phyloP scores from a whole-genome alignment of 2,329 filamentous ascomycete genomes.

The Domatiomyces catenatus region DNA sequence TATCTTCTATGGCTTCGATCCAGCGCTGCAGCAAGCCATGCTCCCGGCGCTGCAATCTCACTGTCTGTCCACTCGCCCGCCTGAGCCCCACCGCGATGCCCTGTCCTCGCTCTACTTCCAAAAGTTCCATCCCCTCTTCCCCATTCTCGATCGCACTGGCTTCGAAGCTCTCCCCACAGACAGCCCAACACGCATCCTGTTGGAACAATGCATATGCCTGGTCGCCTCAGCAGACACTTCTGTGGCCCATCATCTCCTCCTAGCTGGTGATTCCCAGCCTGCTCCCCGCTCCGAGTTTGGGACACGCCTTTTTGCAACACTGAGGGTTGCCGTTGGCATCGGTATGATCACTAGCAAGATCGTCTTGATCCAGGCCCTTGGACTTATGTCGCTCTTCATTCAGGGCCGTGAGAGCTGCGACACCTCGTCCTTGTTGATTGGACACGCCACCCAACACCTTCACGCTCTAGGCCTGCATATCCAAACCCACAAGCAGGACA shows the following conservation, averaged over 20 bases:
- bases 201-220: constrained; percentile 39
- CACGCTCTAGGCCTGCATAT: constrained; percentile 31
- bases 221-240: constrained; percentile 39
- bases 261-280: constrained; percentile 5
- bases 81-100: constrained; percentile 31
- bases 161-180: background rate
- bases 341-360: constrained; percentile 41
- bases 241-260: constrained; percentile 24
- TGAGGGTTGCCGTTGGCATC: constrained; percentile 37
- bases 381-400: constrained; percentile 44
- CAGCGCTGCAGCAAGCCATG: background rate
- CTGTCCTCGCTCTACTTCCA: constrained; percentile 35
- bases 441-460: constrained; percentile 39
- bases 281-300: constrained; percentile 14
- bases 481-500: constrained; percentile 6
- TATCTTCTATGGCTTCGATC: background rate
- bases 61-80: constrained; percentile 24
- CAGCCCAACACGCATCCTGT: constrained; percentile 24
- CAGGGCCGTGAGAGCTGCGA: constrained; percentile 42
- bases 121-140: constrained; percentile 41
- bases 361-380: constrained; percentile 39
- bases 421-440: constrained; percentile 38
- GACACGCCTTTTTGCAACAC: constrained; percentile 31
- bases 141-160: constrained; percentile 30
- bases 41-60: constrained; percentile 4